Conservation (phyloP, 192 early-diverging fungal genomes). For the Mortierella alpina region DNA sequence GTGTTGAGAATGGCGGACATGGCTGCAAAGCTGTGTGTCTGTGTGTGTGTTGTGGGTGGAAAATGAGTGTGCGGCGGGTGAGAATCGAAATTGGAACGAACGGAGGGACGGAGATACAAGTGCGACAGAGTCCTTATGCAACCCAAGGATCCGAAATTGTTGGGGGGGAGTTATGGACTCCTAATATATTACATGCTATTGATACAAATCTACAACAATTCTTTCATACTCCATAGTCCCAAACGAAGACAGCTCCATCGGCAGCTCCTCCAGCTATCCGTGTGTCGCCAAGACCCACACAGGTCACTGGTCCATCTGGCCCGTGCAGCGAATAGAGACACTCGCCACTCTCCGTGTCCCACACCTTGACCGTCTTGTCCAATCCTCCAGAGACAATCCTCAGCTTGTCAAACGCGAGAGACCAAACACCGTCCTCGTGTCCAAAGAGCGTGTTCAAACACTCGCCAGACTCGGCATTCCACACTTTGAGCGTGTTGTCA, state of each 20-base stretch:
- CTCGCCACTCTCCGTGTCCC: constrained; percentile 77
- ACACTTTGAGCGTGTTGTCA: constrained; percentile 90
- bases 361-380: constrained; percentile 80
- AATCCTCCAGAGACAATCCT: constrained; percentile 75
- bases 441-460: constrained; percentile 84
- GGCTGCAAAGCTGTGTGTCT: background rate
- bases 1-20: constrained; percentile 72
- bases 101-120: no score
- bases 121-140: no score
- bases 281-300: constrained; percentile 87
- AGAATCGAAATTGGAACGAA: no score
- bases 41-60: background rate
- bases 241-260: constrained; percentile 82
- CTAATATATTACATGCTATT: no score
- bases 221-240: constrained; percentile 85
- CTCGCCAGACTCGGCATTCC: constrained; percentile 85
- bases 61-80: constrained; percentile 2
- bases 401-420: constrained; percentile 80
- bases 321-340: constrained; percentile 74
- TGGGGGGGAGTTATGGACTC: no score
- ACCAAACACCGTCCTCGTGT: constrained; percentile 83
- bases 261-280: constrained; percentile 87
- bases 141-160: no score
- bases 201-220: no score
- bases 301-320: constrained; percentile 78